A percentile compares a stretch with the other conserved stretches of the same genome.
phyloP scores from a whole-genome alignment of 2,329 filamentous ascomycete genomes.

The Emergomyces africanus region DNA sequence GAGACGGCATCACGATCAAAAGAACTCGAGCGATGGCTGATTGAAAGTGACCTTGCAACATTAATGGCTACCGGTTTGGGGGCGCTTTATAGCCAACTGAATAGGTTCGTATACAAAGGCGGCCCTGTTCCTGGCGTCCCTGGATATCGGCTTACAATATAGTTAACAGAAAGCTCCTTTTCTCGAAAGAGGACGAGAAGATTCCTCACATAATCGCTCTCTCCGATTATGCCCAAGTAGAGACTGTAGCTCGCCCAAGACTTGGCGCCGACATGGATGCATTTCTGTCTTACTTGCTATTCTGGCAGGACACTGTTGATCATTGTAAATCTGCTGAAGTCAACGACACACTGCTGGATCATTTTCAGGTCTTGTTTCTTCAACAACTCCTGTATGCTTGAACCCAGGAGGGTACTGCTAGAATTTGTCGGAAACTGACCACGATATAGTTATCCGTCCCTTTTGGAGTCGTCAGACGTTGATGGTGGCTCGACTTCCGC shows the following conservation, averaged over 20 bases:
- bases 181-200: slow-evolving; percentile 58
- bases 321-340: slow-evolving; percentile 89
- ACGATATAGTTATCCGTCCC: slow-evolving; percentile 64
- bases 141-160: neutral
- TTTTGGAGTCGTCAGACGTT: slow-evolving; percentile 92
- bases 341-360: slow-evolving; percentile 82
- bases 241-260: slow-evolving; percentile 62
- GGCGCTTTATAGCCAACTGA: slow-evolving; percentile 57
- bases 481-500: slow-evolving; percentile 95
- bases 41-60: slow-evolving; percentile 90
- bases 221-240: slow-evolving; percentile 71
- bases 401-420: neutral
- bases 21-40: slow-evolving; percentile 84
- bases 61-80: slow-evolving; percentile 94
- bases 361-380: slow-evolving; percentile 93
- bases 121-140: slow-evolving; percentile 41
- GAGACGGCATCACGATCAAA: slow-evolving; percentile 78
- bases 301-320: slow-evolving; percentile 97
- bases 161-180: slow-evolving; percentile 55
- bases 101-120: slow-evolving; percentile 27
- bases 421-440: neutral
- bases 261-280: slow-evolving; percentile 82
- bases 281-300: slow-evolving; percentile 86
- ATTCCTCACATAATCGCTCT: slow-evolving; percentile 74
- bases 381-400: slow-evolving; percentile 71